Base-by-base conservation (phyloP, 2,329 filamentous ascomycete species). In the Leptoxyphium fumago region DNA sequence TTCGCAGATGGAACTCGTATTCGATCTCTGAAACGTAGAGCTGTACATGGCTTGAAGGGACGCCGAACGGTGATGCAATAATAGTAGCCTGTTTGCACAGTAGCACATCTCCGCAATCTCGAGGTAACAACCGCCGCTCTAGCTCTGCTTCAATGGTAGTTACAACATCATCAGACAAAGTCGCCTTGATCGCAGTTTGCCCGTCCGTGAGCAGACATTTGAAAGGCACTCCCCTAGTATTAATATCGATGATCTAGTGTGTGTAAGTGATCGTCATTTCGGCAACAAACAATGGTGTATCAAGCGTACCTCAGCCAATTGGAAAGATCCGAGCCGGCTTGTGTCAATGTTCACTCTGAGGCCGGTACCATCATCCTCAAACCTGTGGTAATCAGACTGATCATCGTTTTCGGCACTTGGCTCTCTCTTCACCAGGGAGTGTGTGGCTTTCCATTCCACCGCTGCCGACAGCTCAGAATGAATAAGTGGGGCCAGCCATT, bases 1-100 rank as follows among this genome's bases (percentile, higher is more conserved):
- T 55, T 10, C 57, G 55, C 6, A 54, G 36, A 41, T 56, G 52
- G 32, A 52, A 50, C 6, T 48, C 43, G 44, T 59, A 58, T 21
- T 56, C 48, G 7, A 59, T 44, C 7, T 50, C 47, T 10, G 54
- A 52, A n/a, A 61, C 48, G 5, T 48, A 26, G 5, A 61, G 46
- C 38, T 55, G 54, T 2, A 59, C 43, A 13, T 36, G 32, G 15
- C 32, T 13, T 5, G 32, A 36, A 5, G 32, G 32, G 15, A 36
- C 15, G 32, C 32, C 32, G 32, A 13, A 36, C 5, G 32, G 32
- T 13, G 32, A 13, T 36, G 32, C 32, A 36, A 13, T 13, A 5
- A 36, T 36, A 13, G 32, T 13, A 15, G 32, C 32, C 11, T 15
- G 11, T 15, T 36, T 36, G 15, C 32, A 36, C 32, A 15, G 11